Evolutionary conservation across 768 basidiomycete species (phyloP).

Genomic region (Strobilomyces confusus): DNA sequence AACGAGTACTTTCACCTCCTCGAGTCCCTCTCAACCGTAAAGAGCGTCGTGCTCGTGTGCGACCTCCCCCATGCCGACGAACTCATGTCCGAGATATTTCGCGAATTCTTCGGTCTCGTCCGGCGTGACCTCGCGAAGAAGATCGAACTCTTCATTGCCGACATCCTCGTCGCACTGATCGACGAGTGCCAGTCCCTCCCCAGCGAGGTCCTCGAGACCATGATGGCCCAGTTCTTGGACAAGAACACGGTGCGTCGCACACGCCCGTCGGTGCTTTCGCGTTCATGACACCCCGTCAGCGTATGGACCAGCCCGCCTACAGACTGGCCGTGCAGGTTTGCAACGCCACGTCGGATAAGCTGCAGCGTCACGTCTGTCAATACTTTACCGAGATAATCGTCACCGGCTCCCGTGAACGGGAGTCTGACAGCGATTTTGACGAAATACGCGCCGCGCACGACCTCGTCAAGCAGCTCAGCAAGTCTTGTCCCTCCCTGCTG

Average conservation of each 20-base stretch:
- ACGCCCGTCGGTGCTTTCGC: neutral
- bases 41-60: slow-evolving; percentile 90
- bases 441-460: slow-evolving; percentile 77
- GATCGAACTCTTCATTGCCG: slow-evolving; percentile 80
- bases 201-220: slow-evolving; percentile 67
- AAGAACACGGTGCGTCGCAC: slow-evolving; percentile 60
- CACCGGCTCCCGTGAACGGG: slow-evolving; percentile 49
- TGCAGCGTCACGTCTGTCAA: slow-evolving; percentile 84
- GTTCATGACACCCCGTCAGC: slow-evolving; percentile 33
- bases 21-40: slow-evolving; percentile 89
- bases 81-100: slow-evolving; percentile 78
- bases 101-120: slow-evolving; percentile 76
- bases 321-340: slow-evolving; percentile 84
- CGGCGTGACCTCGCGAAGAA: slow-evolving; percentile 74
- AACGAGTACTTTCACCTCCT: slow-evolving; percentile 94
- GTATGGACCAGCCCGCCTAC: slow-evolving; percentile 70
- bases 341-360: slow-evolving; percentile 76
- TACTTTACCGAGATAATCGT: slow-evolving; percentile 92
- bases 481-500: slow-evolving; percentile 74
- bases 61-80: slow-evolving; percentile 87
- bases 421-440: slow-evolving; percentile 52
- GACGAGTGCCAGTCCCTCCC: slow-evolving; percentile 85
- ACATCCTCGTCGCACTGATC: slow-evolving; percentile 84
- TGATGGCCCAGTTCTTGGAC: slow-evolving; percentile 84
- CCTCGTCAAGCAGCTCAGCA: slow-evolving; percentile 79